Base-by-base conservation (phyloP, 78 protist genomes). In the Ministeria vibrans region DNA sequence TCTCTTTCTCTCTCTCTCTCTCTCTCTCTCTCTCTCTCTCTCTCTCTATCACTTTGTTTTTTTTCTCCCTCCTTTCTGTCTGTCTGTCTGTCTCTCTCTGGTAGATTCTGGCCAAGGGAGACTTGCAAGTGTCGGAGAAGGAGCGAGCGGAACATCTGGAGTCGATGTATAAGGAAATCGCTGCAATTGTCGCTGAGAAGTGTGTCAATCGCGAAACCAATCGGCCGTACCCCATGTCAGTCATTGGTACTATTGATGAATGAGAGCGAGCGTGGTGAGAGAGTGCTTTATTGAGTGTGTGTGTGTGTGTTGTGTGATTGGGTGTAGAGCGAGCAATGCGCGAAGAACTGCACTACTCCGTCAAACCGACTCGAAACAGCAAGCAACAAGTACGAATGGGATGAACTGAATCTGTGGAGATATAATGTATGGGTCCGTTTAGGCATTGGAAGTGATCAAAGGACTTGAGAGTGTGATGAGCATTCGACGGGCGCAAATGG, bases 41-140 rank as follows among this genome's bases (percentile, higher is more conserved):
- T 59, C 66, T 59, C 66, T 22, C 32, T 59, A 22, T 59, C 66
- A 28, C 66, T 59, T 30, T 59, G 34, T 59, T 30, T 59, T 30
- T 59, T 30, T 59, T 30, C 28, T 30, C 28, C 32, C 5, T 30
- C 28, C 66, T 25, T 11, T 59, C 66, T 25, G 34, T 59, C 32
- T 42, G 34, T 70, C 45, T 44, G 44, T 70, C 27, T 70, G 15
- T 3, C 9, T 27, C 13, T 20, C 76, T 70, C 5, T 41, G 9
- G 34, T 78, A 81, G 79, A 89, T 92, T 32, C 79, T 92, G 7
- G 77, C 7, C 23, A 95, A 90, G 49, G 98, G 99, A 5, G 95
- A 96, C 62, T 75, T 96, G 41, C 99, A 96, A 80, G 96, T 95
- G 20, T 75, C 93, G 9, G 87, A 83, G 25, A 86, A 89, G 64